Evolutionary conservation across 352 stramenopile species (phyloP), one percentile per base, ranked within the genome.

Genomic region (Phytophthora melonis): DNA sequence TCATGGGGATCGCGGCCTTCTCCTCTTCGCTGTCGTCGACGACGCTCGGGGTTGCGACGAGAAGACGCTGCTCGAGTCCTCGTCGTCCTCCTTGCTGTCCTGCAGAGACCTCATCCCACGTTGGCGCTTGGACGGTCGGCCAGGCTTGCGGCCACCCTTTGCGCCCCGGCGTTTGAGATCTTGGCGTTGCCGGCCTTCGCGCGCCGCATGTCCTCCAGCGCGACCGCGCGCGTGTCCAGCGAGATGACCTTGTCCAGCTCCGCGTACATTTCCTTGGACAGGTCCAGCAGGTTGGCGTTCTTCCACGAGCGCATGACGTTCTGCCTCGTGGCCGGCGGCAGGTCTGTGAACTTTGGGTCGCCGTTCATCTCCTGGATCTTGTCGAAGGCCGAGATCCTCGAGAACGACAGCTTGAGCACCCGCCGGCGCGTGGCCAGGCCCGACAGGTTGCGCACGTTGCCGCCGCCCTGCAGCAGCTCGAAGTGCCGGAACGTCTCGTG

Each of bases 331-430:
- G 55, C 36, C 13, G 49, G 1, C 0, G 74, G 57, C 14, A 84
- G 58, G 18, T 77, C 65, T 3, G 67, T 58, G 58, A 78, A 84
- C 45, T 57, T 66, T 1, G 49, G 21, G 23, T 76, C 65, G 45
- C 74, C 77, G 45, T 78, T 79, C 61, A 78, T 70, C 50, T 80
- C 61, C 50, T 84, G 77, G 18, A 76, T 75, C 54, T 75, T 68
- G 58, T 84, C 66, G 41, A 80, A 84, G 7, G 68, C 74, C 0
- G 61, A 34, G 25, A 84, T 76, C 56, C 63, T 62, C 3, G 63
- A 70, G 23, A 69, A 80, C 25, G 77, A 82, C 39, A 71, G 72
- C 50, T 74, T 77, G 45, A 84, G 45, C 54, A 77, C 71, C n/a
- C 70, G 66, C 9, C 77, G 77, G 52, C 72, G 61, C 7, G 70